These are phyloP conservation scores for Moesziomyces sp. DNA, from an alignment of 1,284 basidiomycete genomes.

Conservation along the genomic window DNA sequence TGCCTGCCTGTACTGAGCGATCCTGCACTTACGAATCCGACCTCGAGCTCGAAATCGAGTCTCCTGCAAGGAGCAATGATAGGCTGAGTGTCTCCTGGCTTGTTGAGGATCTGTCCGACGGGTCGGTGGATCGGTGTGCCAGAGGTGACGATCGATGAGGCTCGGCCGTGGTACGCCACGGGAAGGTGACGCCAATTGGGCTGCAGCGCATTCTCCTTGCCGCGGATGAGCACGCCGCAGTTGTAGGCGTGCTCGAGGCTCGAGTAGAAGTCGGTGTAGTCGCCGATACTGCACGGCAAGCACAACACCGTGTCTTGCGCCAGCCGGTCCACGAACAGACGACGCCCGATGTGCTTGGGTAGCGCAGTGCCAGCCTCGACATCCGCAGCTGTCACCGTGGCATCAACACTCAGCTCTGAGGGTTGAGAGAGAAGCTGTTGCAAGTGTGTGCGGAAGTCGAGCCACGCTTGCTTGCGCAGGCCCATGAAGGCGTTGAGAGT, in stretches of 20 bases:
- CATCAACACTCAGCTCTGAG: neutral
- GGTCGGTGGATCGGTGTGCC: slow-evolving; percentile 43
- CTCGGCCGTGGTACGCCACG: slow-evolving; percentile 53
- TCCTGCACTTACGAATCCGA: slow-evolving; percentile 35
- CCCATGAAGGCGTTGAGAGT: slow-evolving; percentile 42
- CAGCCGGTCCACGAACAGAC: slow-evolving; percentile 2
- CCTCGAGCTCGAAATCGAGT: slow-evolving; percentile 58
- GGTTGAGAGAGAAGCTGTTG: slow-evolving; percentile 23
- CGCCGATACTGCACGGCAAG: slow-evolving; percentile 44
- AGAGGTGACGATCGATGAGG: slow-evolving; percentile 33
- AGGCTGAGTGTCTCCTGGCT: slow-evolving; percentile 22
- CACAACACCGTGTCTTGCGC: slow-evolving; percentile 15
- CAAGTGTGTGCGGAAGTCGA: slow-evolving; percentile 18
- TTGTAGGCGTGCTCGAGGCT: slow-evolving; percentile 49
- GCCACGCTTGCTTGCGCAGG: slow-evolving; percentile 8
- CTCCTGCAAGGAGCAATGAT: slow-evolving; percentile 22
- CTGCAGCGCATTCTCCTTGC: slow-evolving; percentile 16
- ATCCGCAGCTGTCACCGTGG: slow-evolving; percentile 1
- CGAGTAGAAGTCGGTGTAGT: slow-evolving; percentile 56
- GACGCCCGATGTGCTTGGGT: neutral
- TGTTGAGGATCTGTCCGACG: slow-evolving; percentile 35
- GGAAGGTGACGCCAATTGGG: slow-evolving; percentile 43
- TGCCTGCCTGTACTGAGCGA: neutral
- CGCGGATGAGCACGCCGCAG: slow-evolving; percentile 30
- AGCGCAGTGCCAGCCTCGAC: neutral